Conservation (phyloP, 352 stramenopile genomes). For the Phytopythium delawarense region DNA sequence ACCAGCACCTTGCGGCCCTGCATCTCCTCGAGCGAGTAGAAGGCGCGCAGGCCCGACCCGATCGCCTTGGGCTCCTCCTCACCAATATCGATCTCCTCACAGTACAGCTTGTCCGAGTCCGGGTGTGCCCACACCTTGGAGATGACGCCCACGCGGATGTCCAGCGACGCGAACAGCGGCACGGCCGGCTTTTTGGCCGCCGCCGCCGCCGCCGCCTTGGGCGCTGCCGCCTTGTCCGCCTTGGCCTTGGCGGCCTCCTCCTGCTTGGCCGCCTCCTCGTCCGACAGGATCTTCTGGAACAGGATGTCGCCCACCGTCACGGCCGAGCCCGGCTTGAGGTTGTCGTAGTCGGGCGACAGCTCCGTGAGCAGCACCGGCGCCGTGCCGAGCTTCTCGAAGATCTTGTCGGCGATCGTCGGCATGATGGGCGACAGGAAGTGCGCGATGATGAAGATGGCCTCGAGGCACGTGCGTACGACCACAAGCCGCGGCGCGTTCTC, state of each 20-base stretch:
- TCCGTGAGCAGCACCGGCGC: conserved; percentile 63
- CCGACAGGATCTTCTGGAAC: conserved; percentile 90
- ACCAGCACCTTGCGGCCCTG: conserved; percentile 94
- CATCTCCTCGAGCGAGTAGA: conserved; percentile 96
- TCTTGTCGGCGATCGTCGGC: conserved; percentile 82
- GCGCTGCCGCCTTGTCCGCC: conserved; percentile 32
- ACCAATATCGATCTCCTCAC: conserved; percentile 98
- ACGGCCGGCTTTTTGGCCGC: conserved; percentile 49
- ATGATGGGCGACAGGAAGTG: conserved; percentile 96
- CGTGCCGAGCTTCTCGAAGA: conserved; percentile 95
- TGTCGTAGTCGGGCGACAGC: conserved; percentile 86
- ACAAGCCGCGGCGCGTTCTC: conserved; percentile 86
- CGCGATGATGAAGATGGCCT: conserved; percentile 95
- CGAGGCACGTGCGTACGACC: conserved; percentile 94
- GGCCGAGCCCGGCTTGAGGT: conserved; percentile 88
- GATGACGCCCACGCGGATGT: conserved; percentile 82
- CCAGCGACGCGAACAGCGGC: conserved; percentile 68
- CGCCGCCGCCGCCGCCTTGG: conserved; percentile 34
- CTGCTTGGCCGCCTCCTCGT: conserved; percentile 72
- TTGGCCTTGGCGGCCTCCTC: conserved; percentile 41
- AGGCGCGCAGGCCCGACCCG: conserved; percentile 92
- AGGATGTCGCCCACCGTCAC: conserved; percentile 94
- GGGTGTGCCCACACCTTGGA: conserved; percentile 81
- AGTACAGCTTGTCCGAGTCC: conserved; percentile 95
- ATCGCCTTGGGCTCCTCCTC: conserved; percentile 92